Percentiles rank a stretch among this genome's conserved stretches.
Conservation (phyloP, 768 basidiomycete genomes). For the Cystofilobasidium bisporidii region DNA sequence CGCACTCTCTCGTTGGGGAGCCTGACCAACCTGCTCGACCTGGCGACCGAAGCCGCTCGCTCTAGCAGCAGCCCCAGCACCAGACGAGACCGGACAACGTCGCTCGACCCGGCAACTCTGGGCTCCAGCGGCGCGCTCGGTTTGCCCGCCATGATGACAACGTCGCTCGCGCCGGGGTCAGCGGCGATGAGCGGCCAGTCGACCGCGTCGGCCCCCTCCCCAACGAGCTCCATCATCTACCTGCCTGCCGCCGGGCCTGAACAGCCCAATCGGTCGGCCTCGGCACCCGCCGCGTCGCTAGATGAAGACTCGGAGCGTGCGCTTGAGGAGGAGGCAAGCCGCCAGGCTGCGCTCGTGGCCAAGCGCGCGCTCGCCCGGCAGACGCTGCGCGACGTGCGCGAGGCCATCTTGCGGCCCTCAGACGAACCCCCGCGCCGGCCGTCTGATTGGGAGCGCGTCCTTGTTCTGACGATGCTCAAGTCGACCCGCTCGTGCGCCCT, state of each 20-base stretch:
- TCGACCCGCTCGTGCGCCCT: conserved; percentile 2
- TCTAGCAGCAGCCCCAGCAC: no score
- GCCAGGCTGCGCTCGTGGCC: background rate
- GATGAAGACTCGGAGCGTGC: conserved; percentile 28
- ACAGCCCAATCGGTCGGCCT: background rate
- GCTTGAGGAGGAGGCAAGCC: conserved; percentile 30
- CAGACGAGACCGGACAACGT: no score
- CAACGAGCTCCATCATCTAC: background rate
- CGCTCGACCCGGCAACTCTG: no score
- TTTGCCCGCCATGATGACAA: no score
- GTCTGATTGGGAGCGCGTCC: conserved; percentile 36
- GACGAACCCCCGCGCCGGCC: conserved; percentile 36
- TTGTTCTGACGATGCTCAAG: conserved; percentile 33
- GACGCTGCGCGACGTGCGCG: conserved; percentile 31
- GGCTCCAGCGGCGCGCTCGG: background rate
- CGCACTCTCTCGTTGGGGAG: conserved; percentile 39
- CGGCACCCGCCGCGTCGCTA: background rate
- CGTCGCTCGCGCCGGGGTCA: no score
- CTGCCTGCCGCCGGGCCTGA: background rate
- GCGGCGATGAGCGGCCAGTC: background rate
- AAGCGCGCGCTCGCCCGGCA: conserved; percentile 8
- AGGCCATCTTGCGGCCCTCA: conserved; percentile 36
- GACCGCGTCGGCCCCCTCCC: background rate
- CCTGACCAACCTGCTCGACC: conserved; percentile 34
- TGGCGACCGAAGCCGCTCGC: conserved; percentile 29